Conservation (phyloP, 345 rosid genomes). For the Cardamine resedifolia region DNA sequence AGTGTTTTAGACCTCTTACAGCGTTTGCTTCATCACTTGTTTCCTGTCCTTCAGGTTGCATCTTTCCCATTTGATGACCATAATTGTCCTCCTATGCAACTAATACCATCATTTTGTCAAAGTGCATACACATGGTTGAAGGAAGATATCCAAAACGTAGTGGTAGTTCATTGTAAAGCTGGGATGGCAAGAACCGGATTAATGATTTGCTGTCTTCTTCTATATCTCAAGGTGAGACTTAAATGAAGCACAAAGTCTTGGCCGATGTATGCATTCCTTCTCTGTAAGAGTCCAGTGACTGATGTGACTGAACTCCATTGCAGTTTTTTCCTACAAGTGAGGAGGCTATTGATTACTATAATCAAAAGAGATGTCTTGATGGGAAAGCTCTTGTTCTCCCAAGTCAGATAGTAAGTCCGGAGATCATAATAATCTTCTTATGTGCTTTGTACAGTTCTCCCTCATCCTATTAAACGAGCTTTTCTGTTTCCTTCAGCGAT, state of each 20-base stretch:
- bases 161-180: slow-evolving; percentile 96
- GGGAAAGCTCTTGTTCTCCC: slow-evolving; percentile 93
- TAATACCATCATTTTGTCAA: slow-evolving; percentile 83
- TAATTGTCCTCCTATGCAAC: slow-evolving; percentile 90
- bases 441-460: neutral
- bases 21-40: neutral
- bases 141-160: slow-evolving; percentile 94
- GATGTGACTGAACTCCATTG: slow-evolving; percentile 26
- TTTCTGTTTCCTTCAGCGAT: slow-evolving; percentile 53
- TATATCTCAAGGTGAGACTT: slow-evolving; percentile 70
- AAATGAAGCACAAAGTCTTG: slow-evolving; percentile 1
- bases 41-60: slow-evolving; percentile 64
- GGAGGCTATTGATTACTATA: slow-evolving; percentile 79
- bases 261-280: neutral
- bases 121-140: slow-evolving; percentile 96
- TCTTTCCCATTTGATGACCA: slow-evolving; percentile 95
- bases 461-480: slow-evolving; percentile 14
- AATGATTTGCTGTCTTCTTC: slow-evolving; percentile 94
- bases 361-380: slow-evolving; percentile 90
- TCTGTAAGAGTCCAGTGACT: neutral
- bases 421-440: slow-evolving; percentile 27
- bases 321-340: slow-evolving; percentile 94
- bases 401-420: slow-evolving; percentile 87
- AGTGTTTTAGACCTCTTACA: neutral
- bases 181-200: slow-evolving; percentile 96